These are phyloP conservation scores for Daldinia caldariorum DNA, from an alignment of 495 filamentous ascomycete species.

Conservation along the genomic window DNA sequence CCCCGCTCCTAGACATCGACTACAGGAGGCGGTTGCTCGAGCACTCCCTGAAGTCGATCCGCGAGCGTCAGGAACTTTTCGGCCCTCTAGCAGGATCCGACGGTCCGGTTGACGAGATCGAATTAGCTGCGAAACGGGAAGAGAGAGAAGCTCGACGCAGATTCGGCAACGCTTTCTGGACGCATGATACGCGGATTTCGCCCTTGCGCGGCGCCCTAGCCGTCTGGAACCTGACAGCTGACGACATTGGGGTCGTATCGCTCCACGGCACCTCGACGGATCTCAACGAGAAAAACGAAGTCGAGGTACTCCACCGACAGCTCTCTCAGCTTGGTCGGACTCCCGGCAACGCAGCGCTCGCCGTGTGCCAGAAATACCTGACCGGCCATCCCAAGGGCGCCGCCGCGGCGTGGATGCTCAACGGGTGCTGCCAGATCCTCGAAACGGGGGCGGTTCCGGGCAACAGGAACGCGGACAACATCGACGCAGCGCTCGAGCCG, in stretches of 20 bases:
- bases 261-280: constrained; percentile 98
- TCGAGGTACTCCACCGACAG: constrained; percentile 93
- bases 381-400: constrained; percentile 99
- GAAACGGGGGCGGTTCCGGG: constrained; percentile 92
- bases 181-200: constrained; percentile 88
- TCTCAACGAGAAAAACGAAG: constrained; percentile 99
- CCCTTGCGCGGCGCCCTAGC: constrained; percentile 92
- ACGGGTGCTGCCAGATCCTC: constrained; percentile 92
- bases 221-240: constrained; percentile 95
- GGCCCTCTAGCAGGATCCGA: constrained; percentile 79
- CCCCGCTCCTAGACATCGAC: constrained; percentile 92
- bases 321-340: constrained; percentile 89
- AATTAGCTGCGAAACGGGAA: constrained; percentile 84
- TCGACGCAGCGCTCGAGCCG: constrained; percentile 90
- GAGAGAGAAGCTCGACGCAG: constrained; percentile 89
- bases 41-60: constrained; percentile 85
- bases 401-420: constrained; percentile 99
- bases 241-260: constrained; percentile 91
- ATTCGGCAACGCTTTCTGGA: constrained; percentile 96
- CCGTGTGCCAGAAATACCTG: constrained; percentile 98
- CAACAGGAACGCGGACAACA: constrained; percentile 96
- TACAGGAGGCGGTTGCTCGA: constrained; percentile 93
- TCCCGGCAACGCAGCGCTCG: constrained; percentile 92
- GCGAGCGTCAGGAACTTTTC: constrained; percentile 91
- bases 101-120: constrained; percentile 80